Conservation (phyloP, 192 early-diverging fungal species). For the Coemansia interrupta region DNA sequence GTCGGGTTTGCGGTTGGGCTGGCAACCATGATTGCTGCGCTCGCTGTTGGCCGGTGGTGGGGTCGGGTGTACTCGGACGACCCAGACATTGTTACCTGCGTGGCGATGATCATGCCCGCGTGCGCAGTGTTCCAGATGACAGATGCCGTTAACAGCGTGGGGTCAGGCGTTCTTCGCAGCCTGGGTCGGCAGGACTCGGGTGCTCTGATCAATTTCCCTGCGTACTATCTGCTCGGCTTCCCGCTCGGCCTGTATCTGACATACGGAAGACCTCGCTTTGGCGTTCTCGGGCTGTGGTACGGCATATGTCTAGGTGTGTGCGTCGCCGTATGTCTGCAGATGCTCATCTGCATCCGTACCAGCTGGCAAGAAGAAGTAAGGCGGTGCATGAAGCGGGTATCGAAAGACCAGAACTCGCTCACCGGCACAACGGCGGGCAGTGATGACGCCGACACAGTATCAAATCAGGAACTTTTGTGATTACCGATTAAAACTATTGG, state of each 20-base stretch:
- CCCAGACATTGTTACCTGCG: slow-evolving; percentile 61
- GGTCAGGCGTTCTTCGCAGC: slow-evolving; percentile 57
- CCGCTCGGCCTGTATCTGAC: slow-evolving; percentile 58
- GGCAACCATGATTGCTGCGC: slow-evolving; percentile 17
- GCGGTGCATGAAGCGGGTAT: slow-evolving; percentile 36
- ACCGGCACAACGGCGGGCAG: not conserved
- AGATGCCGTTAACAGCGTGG: slow-evolving; percentile 62
- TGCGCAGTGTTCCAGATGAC: slow-evolving; percentile 68
- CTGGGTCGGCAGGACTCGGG: slow-evolving; percentile 56
- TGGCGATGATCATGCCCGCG: slow-evolving; percentile 74
- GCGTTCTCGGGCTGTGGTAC: slow-evolving; percentile 51
- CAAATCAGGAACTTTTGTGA: too few relatives aligned
- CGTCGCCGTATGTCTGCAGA: slow-evolving; percentile 36
- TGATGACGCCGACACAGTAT: not conserved
- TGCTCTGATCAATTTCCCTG: slow-evolving; percentile 54
- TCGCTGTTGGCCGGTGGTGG: slow-evolving; percentile 43
- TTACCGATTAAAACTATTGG: slow-evolving; percentile 2
- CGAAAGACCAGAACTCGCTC: slow-evolving; percentile 26
- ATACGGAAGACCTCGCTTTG: slow-evolving; percentile 36
- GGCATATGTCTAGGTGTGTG: slow-evolving; percentile 40
- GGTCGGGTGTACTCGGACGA: slow-evolving; percentile 65
- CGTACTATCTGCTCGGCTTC: slow-evolving; percentile 58
- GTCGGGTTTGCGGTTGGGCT: slow-evolving; percentile 19
- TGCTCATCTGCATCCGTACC: slow-evolving; percentile 28
- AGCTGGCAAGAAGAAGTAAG: slow-evolving; percentile 37